phyloP scores from a whole-genome alignment of 2,329 filamentous ascomycete species.

The Fusarium sp. region DNA sequence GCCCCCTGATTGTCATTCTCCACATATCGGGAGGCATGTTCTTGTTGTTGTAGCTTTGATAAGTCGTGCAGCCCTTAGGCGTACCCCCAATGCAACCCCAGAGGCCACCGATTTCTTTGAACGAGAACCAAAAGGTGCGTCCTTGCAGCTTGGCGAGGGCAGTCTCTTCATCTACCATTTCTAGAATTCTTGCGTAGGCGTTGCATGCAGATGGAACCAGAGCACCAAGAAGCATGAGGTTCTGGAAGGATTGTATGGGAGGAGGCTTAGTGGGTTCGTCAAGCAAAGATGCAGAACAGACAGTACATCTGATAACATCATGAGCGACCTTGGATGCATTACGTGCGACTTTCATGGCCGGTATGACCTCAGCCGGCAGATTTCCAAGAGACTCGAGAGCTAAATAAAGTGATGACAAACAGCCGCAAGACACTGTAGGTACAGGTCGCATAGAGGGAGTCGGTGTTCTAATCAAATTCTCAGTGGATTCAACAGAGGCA shows the following conservation, averaged over 20 bases:
- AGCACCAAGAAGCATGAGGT: conserved; percentile 66
- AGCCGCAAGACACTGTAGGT: conserved; percentile 55
- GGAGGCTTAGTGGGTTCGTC: conserved; percentile 48
- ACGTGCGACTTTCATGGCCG: conserved; percentile 60
- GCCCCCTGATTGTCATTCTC: conserved; percentile 62
- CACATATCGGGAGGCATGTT: conserved; percentile 63
- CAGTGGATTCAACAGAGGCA: conserved; percentile 30
- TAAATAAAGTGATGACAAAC: conserved; percentile 60
- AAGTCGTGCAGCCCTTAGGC: conserved; percentile 40
- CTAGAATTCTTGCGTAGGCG: conserved; percentile 65
- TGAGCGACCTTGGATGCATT: conserved; percentile 60
- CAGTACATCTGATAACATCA: conserved; percentile 60
- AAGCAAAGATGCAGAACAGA: conserved; percentile 56
- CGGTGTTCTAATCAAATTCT: conserved; percentile 3
- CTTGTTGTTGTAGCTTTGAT: conserved; percentile 51
- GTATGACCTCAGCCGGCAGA: conserved; percentile 56
- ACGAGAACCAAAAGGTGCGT: conserved; percentile 55
- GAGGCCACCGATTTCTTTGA: conserved; percentile 59
- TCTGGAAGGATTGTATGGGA: conserved; percentile 64
- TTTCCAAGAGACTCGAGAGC: conserved; percentile 61
- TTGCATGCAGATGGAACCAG: conserved; percentile 67
- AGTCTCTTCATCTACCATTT: conserved; percentile 64
- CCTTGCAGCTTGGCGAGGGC: conserved; percentile 54
- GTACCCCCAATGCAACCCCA: conserved; percentile 52
- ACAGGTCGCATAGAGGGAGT: conserved; percentile 34